phyloP scores from a whole-genome alignment of 371 early-diverging fungal genomes.

The Mortierella sp. region DNA sequence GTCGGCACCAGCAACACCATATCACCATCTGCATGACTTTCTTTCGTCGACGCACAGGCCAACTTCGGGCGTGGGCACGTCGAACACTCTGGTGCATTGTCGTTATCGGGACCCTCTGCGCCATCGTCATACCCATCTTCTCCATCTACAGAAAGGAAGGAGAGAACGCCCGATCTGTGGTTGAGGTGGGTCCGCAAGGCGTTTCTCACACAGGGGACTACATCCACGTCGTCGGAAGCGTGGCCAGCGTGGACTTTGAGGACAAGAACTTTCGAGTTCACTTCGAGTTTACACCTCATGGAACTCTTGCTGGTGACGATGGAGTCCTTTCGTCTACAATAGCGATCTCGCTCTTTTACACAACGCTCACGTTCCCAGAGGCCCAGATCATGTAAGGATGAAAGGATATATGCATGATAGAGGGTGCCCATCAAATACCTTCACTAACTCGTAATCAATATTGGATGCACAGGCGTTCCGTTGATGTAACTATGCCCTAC shows the following conservation, averaged over 20 bases:
- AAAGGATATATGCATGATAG: background rate
- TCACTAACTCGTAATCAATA: no score
- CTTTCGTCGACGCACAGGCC: conserved; percentile 68
- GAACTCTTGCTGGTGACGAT: conserved; percentile 43
- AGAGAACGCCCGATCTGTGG: conserved; percentile 39
- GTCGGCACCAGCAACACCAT: background rate
- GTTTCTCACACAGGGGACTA: conserved; percentile 39
- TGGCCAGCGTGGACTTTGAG: conserved; percentile 51
- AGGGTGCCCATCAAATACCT: no score
- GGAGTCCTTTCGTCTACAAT: conserved; percentile 27
- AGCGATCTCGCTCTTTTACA: conserved; percentile 34
- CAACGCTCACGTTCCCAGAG: conserved; percentile 39
- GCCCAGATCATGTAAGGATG: conserved; percentile 42
- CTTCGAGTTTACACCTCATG: conserved; percentile 49
- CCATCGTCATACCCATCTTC: conserved; percentile 54
- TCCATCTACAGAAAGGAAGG: conserved; percentile 47
- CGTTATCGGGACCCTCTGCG: conserved; percentile 32
- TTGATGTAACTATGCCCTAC: conserved; percentile 53
- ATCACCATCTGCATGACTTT: conserved; percentile 58
- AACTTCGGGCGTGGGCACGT: conserved; percentile 73
- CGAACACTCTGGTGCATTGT: conserved; percentile 65
- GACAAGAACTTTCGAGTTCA: conserved; percentile 51
- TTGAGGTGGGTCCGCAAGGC: conserved; percentile 41
- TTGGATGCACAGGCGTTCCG: conserved; percentile 39
- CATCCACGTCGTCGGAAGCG: conserved; percentile 36